phyloP scores from a whole-genome alignment of 2,329 filamentous ascomycete species.

The Pseudocercospora fuligena region DNA sequence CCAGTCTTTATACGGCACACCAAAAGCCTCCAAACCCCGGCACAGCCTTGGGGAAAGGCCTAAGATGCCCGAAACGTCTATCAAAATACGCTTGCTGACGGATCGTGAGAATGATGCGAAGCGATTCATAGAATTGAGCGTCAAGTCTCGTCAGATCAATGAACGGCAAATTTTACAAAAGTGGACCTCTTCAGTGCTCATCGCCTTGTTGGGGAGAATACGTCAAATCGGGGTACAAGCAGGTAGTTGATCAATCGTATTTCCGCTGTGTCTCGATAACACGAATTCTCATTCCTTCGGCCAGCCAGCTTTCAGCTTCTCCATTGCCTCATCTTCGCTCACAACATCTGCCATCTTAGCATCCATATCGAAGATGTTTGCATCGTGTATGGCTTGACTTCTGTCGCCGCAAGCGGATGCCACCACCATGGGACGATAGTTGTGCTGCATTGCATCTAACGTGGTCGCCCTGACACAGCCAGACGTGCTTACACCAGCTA shows the following conservation, averaged over 20 bases:
- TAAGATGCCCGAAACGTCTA: not conserved
- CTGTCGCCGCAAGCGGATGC: conserved; percentile 33
- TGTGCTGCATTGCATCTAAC: conserved; percentile 33
- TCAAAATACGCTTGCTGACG: not conserved
- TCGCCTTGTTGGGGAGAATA: not conserved
- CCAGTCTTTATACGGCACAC: not conserved
- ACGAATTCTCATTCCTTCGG: not conserved
- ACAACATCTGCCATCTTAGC: conserved; percentile 37
- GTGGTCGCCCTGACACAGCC: conserved; percentile 34
- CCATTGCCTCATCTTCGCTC: conserved; percentile 27
- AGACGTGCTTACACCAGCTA: conserved; percentile 33
- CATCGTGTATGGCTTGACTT: conserved; percentile 31
- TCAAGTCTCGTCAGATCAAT: not conserved
- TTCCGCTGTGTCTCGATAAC: not conserved
- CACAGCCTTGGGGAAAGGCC: not conserved
- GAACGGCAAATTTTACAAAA: not conserved
- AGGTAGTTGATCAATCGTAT: not conserved
- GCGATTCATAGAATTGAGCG: conserved; percentile 3
- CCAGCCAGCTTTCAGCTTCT: conserved; percentile 19
- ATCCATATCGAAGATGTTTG: conserved; percentile 37
- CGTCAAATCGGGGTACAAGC: not conserved
- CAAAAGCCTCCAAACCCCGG: not conserved
- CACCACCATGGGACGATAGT: conserved; percentile 33
- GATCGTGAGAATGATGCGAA: not conserved
- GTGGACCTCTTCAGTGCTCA: conserved; percentile 8